Percentiles rank a stretch among this genome's conserved stretches.
phyloP scores from a whole-genome alignment of 23 red algal species.

The Gracilaria domingensis region DNA sequence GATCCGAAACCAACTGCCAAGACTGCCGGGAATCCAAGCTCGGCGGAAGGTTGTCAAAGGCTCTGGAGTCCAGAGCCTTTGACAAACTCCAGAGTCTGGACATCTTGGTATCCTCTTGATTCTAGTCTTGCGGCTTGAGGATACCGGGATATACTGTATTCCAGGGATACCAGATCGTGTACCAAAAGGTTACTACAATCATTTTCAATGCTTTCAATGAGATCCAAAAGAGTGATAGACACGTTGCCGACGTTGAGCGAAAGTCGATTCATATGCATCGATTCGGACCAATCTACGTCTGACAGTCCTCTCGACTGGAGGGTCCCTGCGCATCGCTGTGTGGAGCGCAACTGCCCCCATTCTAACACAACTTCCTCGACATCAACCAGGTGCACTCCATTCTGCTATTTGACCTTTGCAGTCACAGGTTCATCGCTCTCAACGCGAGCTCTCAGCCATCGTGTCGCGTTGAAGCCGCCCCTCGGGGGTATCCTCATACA shows the following conservation, averaged over 20 bases:
- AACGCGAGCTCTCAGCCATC: background rate
- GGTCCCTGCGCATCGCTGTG: background rate
- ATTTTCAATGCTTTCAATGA: too few relatives aligned
- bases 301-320: background rate
- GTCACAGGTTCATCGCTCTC: background rate
- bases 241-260: background rate
- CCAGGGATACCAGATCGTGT: background rate
- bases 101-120: too few relatives aligned
- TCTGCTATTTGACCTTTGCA: background rate
- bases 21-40: too few relatives aligned
- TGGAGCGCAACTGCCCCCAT: background rate
- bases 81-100: too few relatives aligned
- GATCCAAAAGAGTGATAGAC: background rate
- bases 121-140: too few relatives aligned
- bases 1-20: too few relatives aligned
- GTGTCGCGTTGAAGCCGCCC: background rate
- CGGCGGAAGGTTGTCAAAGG: too few relatives aligned
- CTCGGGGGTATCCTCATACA: slow-evolving; percentile 17
- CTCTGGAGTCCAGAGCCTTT: too few relatives aligned
- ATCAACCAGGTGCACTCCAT: background rate
- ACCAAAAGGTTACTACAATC: too few relatives aligned
- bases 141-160: too few relatives aligned
- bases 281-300: background rate
- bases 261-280: background rate
- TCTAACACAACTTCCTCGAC: background rate